Base-by-base conservation (phyloP, 371 early-diverging fungal genomes). In the Lichtheimia hyalospora region DNA sequence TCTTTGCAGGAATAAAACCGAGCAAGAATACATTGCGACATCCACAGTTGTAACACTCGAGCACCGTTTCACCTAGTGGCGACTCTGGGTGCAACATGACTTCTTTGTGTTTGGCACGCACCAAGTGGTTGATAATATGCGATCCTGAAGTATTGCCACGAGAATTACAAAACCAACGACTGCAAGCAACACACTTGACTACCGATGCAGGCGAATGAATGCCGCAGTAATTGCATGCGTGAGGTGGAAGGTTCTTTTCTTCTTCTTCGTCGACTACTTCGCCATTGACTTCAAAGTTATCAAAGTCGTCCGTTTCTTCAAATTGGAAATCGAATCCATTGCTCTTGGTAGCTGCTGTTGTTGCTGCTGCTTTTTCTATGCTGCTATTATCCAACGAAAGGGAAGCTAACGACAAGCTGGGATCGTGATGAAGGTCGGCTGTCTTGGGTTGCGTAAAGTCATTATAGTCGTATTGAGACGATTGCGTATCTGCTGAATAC, bases 11-110 rank as follows among this genome's bases (percentile, higher is more conserved):
- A 62, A 97, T 97, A 67, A 97, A 98, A 0, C 98, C 99, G 23
- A 99, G 87, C 58, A 96, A 81, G 68, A 99, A 99, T 15, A 96
- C 91, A 67, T 99, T 99, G 48, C 92, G 84, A 64, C 90, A 92
- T 14, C 96, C 96, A 75, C 99, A 99, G 74, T 95, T 92, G 75
- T 95, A 97, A 74, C 99, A 99, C 72, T 98, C 97, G 58, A 98
- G 81, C 0, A 91, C 83, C 4, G 95, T 93, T 59, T 97, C 97
- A 12, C 97, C 98, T 5, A 97, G 84, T 20, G 94, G 91, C 5
- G 93, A 90, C 39, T 93, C 91, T 0, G 93, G 89, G 66, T 98
- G 98, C 41, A 97, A 83, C 60, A 84, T 80, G 6, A 97, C 96
- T 62, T 96, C 95, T 73, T 94, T 96, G 75, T 99, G 99, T 61